A percentile compares a stretch with the other conserved stretches of the same genome.
These are phyloP conservation scores for Globisporangium rhizosaccharum DNA, from an alignment of 352 stramenopile genomes.

Conservation along the genomic window DNA sequence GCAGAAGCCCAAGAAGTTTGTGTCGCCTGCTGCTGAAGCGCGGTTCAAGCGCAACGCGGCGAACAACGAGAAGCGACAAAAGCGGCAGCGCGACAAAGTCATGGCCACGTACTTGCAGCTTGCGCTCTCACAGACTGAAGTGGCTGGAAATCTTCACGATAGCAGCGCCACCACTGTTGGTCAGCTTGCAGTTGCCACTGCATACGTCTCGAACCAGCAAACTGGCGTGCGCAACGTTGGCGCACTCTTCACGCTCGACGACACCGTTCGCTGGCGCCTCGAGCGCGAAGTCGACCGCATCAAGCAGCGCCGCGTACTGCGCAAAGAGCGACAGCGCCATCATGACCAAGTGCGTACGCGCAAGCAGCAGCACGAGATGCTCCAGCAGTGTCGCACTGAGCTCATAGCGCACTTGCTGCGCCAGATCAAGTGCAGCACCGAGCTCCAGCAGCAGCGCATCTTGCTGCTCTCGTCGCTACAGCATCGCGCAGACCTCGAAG, in stretches of 20 bases:
- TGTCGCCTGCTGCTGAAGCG: slow-evolving; percentile 43
- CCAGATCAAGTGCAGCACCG: slow-evolving; percentile 42
- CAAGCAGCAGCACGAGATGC: slow-evolving; percentile 38
- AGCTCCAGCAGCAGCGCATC: slow-evolving; percentile 53
- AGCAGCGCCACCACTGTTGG: not conserved
- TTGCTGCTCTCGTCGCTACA: slow-evolving; percentile 49
- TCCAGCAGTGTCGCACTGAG: slow-evolving; percentile 38
- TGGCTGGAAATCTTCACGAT: not conserved
- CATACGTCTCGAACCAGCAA: not conserved
- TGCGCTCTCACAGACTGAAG: slow-evolving; percentile 17
- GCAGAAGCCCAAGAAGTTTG: slow-evolving; percentile 33
- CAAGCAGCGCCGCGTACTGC: slow-evolving; percentile 26
- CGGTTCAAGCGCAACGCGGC: slow-evolving; percentile 39
- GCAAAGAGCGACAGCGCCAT: slow-evolving; percentile 33
- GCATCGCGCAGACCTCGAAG: slow-evolving; percentile 33
- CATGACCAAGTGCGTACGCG: slow-evolving; percentile 31
- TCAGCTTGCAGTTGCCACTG: not conserved
- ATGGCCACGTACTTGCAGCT: slow-evolving; percentile 38
- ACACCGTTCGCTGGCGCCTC: slow-evolving; percentile 38
- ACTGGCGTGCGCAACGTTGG: slow-evolving; percentile 15
- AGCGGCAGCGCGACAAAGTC: slow-evolving; percentile 26
- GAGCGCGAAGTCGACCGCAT: slow-evolving; percentile 41
- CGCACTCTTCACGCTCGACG: slow-evolving; percentile 43
- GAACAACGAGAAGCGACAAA: slow-evolving; percentile 33
- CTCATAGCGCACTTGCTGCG: slow-evolving; percentile 40